A percentile compares a stretch with the other conserved stretches of the same genome.
phyloP scores from a whole-genome alignment of 2,329 filamentous ascomycete species.

The Colletotrichum karsti region DNA sequence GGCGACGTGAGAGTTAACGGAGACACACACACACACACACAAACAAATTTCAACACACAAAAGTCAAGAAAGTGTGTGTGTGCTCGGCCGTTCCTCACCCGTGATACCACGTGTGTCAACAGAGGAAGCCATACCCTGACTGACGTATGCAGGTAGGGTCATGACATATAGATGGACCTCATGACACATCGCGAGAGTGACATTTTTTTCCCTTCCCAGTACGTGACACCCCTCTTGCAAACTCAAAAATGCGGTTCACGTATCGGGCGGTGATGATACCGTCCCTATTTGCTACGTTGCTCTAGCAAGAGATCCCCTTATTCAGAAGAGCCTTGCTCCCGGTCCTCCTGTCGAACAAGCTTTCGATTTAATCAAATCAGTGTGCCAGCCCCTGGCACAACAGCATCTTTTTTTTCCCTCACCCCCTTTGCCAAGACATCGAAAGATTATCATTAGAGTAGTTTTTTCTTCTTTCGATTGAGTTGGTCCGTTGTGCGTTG shows the following conservation, averaged over 20 bases:
- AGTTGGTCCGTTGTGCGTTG: not conserved
- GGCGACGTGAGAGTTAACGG: not conserved
- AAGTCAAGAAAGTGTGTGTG: not conserved
- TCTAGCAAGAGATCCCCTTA: not conserved
- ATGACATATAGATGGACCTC: conserved; percentile 2
- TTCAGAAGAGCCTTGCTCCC: conserved; percentile 14
- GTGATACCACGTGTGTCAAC: conserved; percentile 24
- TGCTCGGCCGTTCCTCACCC: conserved; percentile 13
- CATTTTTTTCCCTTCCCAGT: conserved; percentile 1
- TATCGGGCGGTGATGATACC: conserved; percentile 19
- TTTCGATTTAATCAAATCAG: conserved; percentile 27
- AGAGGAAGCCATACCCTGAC: conserved; percentile 8
- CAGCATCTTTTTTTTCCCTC: not conserved
- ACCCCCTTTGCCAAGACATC: not conserved
- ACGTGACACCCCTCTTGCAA: conserved; percentile 21
- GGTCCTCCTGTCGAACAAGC: conserved; percentile 9
- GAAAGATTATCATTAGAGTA: not conserved
- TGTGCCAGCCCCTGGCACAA: not conserved
- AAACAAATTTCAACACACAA: not conserved
- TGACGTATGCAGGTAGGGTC: conserved; percentile 26
- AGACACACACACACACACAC: not conserved
- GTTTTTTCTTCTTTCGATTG: not conserved
- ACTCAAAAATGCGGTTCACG: conserved; percentile 25
- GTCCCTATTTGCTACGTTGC: not conserved
- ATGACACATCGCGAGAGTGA: conserved; percentile 23